Evolutionary conservation across 331 rosid species (phyloP).

Genomic region (Erythrophleum ivorense): DNA sequence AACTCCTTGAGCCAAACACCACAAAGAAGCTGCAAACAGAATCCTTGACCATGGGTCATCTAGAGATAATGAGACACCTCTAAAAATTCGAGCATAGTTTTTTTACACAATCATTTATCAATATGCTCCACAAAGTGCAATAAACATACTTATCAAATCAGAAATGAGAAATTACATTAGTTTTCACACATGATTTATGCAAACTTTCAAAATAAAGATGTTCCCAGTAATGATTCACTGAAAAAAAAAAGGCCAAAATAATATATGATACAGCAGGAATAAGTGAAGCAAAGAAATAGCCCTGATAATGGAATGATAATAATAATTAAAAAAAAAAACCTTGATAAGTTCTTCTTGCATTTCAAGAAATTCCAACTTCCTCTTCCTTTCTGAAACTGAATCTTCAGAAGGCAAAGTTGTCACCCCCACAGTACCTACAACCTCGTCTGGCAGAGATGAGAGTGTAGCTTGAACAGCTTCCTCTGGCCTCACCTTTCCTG

Average conservation of each 20-base stretch:
- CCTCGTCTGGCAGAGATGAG: slow-evolving; percentile 88
- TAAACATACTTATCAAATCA: neutral
- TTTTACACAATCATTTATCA: slow-evolving; percentile 10
- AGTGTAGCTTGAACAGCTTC: slow-evolving; percentile 84
- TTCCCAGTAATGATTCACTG: slow-evolving; percentile 10
- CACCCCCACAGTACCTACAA: slow-evolving; percentile 80
- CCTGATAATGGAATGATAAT: neutral
- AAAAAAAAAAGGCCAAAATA: neutral
- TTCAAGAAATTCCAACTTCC: slow-evolving; percentile 83
- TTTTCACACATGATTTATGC: slow-evolving; percentile 6
- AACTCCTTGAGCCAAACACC: too few species aligned
- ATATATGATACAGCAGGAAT: neutral
- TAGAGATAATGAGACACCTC: too few species aligned
- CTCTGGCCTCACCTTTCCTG: slow-evolving; percentile 74
- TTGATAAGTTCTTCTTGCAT: slow-evolving; percentile 90
- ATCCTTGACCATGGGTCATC: too few species aligned
- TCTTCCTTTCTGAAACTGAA: slow-evolving; percentile 79
- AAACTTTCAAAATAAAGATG: neutral
- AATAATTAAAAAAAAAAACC: slow-evolving; percentile 48
- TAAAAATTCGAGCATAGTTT: neutral
- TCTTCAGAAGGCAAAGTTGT: slow-evolving; percentile 83
- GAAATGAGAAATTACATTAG: neutral
- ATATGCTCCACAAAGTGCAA: neutral
- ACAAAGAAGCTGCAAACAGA: too few species aligned
- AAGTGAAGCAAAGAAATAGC: neutral